Conservation (phyloP, 805 yeast species). For the Priceomyces castillae region DNA sequence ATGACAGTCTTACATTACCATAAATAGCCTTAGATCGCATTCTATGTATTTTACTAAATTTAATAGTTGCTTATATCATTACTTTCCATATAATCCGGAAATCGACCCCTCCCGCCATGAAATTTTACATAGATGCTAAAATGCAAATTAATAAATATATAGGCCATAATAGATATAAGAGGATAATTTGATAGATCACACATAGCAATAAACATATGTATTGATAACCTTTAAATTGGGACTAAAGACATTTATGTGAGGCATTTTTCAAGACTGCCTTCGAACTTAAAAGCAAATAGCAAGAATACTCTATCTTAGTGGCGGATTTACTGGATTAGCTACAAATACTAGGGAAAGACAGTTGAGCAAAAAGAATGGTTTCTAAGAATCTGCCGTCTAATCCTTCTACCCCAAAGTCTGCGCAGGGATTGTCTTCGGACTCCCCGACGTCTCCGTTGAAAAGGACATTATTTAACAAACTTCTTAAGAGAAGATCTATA, state of each 20-base stretch:
- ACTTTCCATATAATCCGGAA: background rate
- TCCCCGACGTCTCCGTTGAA: slow-evolving; percentile 6
- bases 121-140: background rate
- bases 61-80: background rate
- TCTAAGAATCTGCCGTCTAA: background rate
- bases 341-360: too few species aligned
- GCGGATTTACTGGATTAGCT: too few species aligned
- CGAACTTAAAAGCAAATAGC: too few species aligned
- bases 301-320: too few species aligned
- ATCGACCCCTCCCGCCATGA: background rate
- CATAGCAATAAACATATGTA: too few species aligned
- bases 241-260: too few species aligned
- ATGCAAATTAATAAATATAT: background rate
- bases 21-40: background rate
- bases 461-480: slow-evolving; percentile 12
- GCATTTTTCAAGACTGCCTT: too few species aligned
- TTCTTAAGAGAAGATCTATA: slow-evolving; percentile 12
- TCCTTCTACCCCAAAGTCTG: background rate
- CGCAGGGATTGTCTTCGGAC: background rate
- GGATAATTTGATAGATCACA: too few species aligned
- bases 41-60: slow-evolving; percentile 10
- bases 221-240: too few species aligned
- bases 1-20: background rate
- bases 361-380: background rate
- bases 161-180: too few species aligned